Percentiles rank a stretch among this genome's conserved stretches.
phyloP scores from a whole-genome alignment of 306 rosid species.

The Senna siamea region DNA sequence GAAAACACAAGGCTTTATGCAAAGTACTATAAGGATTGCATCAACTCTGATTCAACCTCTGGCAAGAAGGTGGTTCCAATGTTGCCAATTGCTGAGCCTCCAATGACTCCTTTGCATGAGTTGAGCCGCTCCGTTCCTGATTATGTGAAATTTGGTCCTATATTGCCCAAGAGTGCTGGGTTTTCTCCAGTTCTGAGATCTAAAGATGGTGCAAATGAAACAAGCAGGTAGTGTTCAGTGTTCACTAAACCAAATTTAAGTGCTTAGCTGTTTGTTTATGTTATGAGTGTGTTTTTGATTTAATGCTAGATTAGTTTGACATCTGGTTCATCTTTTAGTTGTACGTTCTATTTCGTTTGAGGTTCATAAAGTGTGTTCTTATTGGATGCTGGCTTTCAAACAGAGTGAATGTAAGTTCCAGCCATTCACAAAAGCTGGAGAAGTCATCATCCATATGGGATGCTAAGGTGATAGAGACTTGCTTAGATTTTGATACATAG shows the following conservation, averaged over 20 bases:
- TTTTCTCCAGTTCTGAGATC: constrained; percentile 61
- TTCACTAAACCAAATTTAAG: too few relatives aligned
- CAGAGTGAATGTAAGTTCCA: constrained; percentile 55
- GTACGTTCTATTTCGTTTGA: constrained; percentile 16
- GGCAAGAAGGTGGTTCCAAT: constrained; percentile 71
- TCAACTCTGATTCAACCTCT: constrained; percentile 62
- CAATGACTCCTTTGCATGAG: constrained; percentile 94
- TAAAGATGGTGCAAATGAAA: constrained; percentile 53
- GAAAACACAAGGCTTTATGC: constrained; percentile 80
- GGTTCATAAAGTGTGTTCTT: constrained; percentile 24
- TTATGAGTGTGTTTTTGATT: neutral
- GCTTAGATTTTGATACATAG: constrained; percentile 20
- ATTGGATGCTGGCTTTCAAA: constrained; percentile 42
- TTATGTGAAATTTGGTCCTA: constrained; percentile 89
- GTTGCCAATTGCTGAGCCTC: constrained; percentile 97
- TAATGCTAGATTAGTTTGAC: neutral
- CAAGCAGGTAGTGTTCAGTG: constrained; percentile 56
- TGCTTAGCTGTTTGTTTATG: constrained; percentile 21
- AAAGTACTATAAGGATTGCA: constrained; percentile 77
- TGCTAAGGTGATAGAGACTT: constrained; percentile 58
- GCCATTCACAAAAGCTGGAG: constrained; percentile 43
- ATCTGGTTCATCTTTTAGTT: neutral
- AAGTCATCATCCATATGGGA: constrained; percentile 53
- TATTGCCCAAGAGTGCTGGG: constrained; percentile 90
- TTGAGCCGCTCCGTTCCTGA: constrained; percentile 83